Evolutionary conservation across 257 asterid genomes (phyloP).

Genomic region (Solanum pimpinellifolium): DNA sequence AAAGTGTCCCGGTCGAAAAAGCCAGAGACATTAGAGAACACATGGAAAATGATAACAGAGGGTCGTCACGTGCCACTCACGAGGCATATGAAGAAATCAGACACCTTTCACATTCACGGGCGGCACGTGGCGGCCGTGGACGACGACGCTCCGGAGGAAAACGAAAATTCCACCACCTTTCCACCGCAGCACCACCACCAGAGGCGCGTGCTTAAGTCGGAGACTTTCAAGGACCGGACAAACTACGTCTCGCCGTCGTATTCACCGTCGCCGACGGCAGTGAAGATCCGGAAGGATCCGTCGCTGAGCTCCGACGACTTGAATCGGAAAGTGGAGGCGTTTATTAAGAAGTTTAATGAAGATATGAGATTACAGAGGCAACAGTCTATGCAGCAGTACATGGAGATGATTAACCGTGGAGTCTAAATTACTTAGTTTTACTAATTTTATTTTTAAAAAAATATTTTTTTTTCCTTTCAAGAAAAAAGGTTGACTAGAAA

Average conservation of each 20-base stretch:
- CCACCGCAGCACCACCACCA: not conserved
- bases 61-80: slow-evolving; percentile 47
- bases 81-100: slow-evolving; percentile 42
- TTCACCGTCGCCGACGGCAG: not conserved
- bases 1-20: slow-evolving; percentile 29
- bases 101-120: slow-evolving; percentile 25
- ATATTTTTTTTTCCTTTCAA: not conserved
- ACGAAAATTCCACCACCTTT: not conserved
- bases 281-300: slow-evolving; percentile 6
- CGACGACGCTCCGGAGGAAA: not conserved
- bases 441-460: not conserved
- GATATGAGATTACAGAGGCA: slow-evolving; percentile 35
- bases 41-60: slow-evolving; percentile 74
- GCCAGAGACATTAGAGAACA: slow-evolving; percentile 58
- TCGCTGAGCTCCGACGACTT: slow-evolving; percentile 25
- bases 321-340: slow-evolving; percentile 25
- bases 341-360: slow-evolving; percentile 25
- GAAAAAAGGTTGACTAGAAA: not conserved
- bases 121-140: not conserved
- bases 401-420: slow-evolving; percentile 29
- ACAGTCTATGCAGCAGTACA: slow-evolving; percentile 17
- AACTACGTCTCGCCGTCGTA: slow-evolving; percentile 9
- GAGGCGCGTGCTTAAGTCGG: slow-evolving; percentile 24
- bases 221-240: slow-evolving; percentile 40
- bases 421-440: not conserved